Conservation (phyloP, 1,139 yeast species). For the Saccharomyces hybrid region DNA sequence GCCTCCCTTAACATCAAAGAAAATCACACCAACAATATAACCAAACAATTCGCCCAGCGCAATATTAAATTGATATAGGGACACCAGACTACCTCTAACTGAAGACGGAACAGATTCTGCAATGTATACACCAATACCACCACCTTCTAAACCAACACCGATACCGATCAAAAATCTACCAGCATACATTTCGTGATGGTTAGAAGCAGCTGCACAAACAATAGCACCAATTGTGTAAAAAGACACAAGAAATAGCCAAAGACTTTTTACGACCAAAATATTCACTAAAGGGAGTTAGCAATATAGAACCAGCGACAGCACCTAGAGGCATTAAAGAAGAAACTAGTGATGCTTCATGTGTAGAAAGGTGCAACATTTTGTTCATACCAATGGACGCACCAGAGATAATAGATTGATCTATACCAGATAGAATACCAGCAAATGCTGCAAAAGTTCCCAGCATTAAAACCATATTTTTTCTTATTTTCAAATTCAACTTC, state of each 20-base stretch:
- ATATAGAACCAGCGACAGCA: conserved; percentile 45
- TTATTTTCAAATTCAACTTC: conserved; percentile 37
- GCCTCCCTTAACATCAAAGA: conserved; percentile 44
- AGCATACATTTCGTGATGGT: conserved; percentile 43
- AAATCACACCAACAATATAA: conserved; percentile 50
- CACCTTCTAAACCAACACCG: conserved; percentile 57
- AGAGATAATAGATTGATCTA: conserved; percentile 49
- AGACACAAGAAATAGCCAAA: conserved; percentile 45
- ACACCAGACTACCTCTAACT: conserved; percentile 51
- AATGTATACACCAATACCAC: conserved; percentile 51
- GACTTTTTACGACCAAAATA: conserved; percentile 46
- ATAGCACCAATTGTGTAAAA: conserved; percentile 53
- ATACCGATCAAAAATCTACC: conserved; percentile 51
- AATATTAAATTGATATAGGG: conserved; percentile 50
- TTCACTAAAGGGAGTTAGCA: conserved; percentile 45
- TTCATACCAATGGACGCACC: conserved; percentile 51
- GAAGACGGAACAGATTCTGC: conserved; percentile 54
- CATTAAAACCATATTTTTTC: conserved; percentile 39
- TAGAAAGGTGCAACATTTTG: conserved; percentile 33
- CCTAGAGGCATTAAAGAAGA: conserved; percentile 56
- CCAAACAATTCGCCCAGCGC: conserved; percentile 56
- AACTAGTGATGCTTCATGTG: conserved; percentile 39
- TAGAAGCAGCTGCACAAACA: conserved; percentile 44
- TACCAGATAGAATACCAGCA: conserved; percentile 54
- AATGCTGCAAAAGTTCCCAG: conserved; percentile 48